These are phyloP conservation scores for Grigorovia yakushimaensis DNA, from an alignment of 805 yeast genomes.

Conservation along the genomic window DNA sequence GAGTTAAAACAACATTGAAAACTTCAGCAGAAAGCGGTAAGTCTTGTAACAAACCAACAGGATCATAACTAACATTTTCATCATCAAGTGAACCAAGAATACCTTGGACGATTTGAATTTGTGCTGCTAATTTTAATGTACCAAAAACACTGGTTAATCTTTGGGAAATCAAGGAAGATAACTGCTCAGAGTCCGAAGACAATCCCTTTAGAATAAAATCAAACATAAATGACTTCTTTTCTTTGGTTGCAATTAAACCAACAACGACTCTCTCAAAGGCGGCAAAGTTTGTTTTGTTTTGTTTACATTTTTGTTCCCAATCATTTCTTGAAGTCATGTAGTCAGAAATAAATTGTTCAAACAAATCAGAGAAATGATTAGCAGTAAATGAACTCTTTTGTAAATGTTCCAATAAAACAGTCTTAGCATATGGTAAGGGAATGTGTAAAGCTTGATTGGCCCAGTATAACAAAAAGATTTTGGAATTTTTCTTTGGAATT, in stretches of 20 bases:
- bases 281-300: conserved; percentile 40
- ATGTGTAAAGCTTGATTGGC: conserved; percentile 54
- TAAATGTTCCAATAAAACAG: conserved; percentile 38
- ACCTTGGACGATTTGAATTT: conserved; percentile 46
- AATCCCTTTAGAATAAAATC: conserved; percentile 51
- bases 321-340: conserved; percentile 39
- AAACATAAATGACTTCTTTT: conserved; percentile 45
- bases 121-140: conserved; percentile 46
- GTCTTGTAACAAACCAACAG: conserved; percentile 44
- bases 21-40: conserved; percentile 45
- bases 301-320: conserved; percentile 37
- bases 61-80: conserved; percentile 38
- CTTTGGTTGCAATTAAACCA: conserved; percentile 52
- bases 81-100: conserved; percentile 47
- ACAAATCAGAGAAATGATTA: conserved; percentile 37
- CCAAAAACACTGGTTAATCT: conserved; percentile 49
- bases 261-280: conserved; percentile 51
- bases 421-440: conserved; percentile 48
- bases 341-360: conserved; percentile 34
- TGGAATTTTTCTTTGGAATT: conserved; percentile 46
- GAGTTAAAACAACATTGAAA: conserved; percentile 49
- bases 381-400: conserved; percentile 23
- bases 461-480: conserved; percentile 51
- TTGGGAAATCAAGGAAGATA: conserved; percentile 40
- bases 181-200: conserved; percentile 33